These are phyloP conservation scores for Mycena galericulata DNA, from an alignment of 768 basidiomycete species.

Conservation along the genomic window DNA sequence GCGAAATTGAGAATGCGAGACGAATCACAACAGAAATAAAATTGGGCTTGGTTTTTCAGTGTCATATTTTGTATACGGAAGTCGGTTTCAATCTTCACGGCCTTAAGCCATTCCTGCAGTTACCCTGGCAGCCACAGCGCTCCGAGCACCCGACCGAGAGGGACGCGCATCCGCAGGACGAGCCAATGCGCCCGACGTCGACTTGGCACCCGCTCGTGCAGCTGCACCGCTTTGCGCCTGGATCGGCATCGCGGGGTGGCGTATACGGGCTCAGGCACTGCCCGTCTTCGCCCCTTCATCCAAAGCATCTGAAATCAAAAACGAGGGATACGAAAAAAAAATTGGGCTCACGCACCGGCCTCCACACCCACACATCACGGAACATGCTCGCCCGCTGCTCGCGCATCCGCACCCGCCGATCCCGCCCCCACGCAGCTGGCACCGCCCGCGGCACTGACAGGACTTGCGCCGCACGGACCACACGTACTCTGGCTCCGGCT, in stretches of 20 bases:
- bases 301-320: too few relatives aligned
- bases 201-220: not conserved
- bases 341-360: not conserved
- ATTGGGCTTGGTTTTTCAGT: too few relatives aligned
- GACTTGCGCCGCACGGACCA: conserved; percentile 12
- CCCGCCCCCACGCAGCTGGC: conserved; percentile 14
- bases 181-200: not conserved
- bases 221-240: not conserved
- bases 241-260: not conserved
- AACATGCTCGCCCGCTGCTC: conserved; percentile 4
- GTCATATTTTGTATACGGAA: too few relatives aligned
- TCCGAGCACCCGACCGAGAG: conserved; percentile 11
- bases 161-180: conserved; percentile 5
- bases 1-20: too few relatives aligned
- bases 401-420: conserved; percentile 22
- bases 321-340: too few relatives aligned
- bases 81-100: not conserved
- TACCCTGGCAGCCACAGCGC: conserved; percentile 7
- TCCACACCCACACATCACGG: conserved; percentile 15
- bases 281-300: conserved; percentile 9
- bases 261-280: conserved; percentile 18
- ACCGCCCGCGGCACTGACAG: conserved; percentile 13
- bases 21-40: too few relatives aligned
- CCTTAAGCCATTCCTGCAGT: not conserved
- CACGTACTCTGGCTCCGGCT: not conserved